phyloP scores from a whole-genome alignment of 352 stramenopile species.

The Globisporangium parvum region DNA sequence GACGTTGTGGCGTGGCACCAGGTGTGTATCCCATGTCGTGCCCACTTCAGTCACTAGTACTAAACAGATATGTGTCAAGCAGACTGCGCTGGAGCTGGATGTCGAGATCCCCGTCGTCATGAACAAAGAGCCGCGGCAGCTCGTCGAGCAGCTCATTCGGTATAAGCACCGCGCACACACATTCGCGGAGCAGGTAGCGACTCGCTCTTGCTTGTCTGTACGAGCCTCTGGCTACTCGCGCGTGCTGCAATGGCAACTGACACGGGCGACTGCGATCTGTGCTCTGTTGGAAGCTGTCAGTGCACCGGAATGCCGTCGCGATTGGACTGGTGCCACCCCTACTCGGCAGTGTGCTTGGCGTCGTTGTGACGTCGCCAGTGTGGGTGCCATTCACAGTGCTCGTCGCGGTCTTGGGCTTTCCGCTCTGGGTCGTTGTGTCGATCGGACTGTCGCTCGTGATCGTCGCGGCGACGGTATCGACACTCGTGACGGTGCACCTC shows the following conservation, averaged over 20 bases:
- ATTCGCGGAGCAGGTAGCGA: constrained; percentile 36
- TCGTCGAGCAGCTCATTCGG: constrained; percentile 30
- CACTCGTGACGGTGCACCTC: constrained; percentile 39
- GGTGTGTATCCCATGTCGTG: constrained; percentile 11
- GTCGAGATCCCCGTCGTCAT: constrained; percentile 34
- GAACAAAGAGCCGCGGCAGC: constrained; percentile 33
- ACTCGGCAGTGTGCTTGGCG: constrained; percentile 31
- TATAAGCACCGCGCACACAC: constrained; percentile 30
- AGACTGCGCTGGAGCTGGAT: constrained; percentile 26
- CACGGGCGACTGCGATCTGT: too few relatives aligned
- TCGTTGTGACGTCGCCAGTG: constrained; percentile 40
- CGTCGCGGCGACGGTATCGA: constrained; percentile 42
- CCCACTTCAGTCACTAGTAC: not conserved
- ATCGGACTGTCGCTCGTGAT: constrained; percentile 37
- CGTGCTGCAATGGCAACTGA: not conserved
- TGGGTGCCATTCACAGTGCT: constrained; percentile 56
- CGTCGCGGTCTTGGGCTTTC: constrained; percentile 48
- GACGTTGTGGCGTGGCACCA: constrained; percentile 22
- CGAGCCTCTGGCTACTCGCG: too few relatives aligned
- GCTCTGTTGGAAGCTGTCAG: constrained; percentile 31
- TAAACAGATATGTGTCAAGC: constrained; percentile 2
- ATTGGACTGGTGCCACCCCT: constrained; percentile 44
- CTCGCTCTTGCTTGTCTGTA: too few relatives aligned
- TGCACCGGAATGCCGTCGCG: constrained; percentile 54
- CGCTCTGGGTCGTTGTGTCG: constrained; percentile 49